A percentile compares a stretch with the other conserved stretches of the same genome.
Evolutionary conservation across 106 monocot genomes (phyloP).

Genomic region (Triglochin maritima): DNA sequence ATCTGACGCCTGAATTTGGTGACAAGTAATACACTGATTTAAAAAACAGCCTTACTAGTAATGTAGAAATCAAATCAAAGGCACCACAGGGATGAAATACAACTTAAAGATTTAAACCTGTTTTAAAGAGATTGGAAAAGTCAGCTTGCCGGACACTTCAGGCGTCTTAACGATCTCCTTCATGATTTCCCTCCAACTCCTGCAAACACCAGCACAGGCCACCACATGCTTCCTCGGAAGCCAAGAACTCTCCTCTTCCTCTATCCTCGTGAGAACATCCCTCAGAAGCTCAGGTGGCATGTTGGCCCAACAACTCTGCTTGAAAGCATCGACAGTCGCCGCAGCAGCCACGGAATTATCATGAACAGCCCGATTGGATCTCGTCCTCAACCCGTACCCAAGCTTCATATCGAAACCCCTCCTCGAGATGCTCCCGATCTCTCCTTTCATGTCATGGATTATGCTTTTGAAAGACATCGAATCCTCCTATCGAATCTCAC

Average conservation of each 20-base stretch:
- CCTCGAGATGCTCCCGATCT: constrained; percentile 55
- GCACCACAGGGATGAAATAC: no score
- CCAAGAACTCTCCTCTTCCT: constrained; percentile 57
- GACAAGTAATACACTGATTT: no score
- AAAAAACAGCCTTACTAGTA: no score
- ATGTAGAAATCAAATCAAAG: no score
- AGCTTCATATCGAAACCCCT: constrained; percentile 39
- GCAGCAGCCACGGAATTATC: constrained; percentile 4
- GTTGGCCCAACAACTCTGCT: constrained; percentile 52
- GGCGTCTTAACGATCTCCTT: constrained; percentile 75
- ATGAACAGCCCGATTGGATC: constrained; percentile 35
- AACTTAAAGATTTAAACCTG: constrained; percentile 29
- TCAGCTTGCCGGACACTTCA: constrained; percentile 69
- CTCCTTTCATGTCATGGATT: constrained; percentile 58
- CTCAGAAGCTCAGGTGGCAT: constrained; percentile 78
- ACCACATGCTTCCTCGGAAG: constrained; percentile 66
- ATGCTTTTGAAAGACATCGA: constrained; percentile 59
- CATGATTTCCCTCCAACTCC: constrained; percentile 82
- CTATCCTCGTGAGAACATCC: constrained; percentile 70
- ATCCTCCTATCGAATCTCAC: not conserved
- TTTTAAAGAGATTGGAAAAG: constrained; percentile 83
- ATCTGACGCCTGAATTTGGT: no score
- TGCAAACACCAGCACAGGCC: constrained; percentile 82
- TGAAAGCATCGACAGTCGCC: constrained; percentile 11
- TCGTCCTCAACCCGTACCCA: constrained; percentile 27